Evolutionary conservation across 805 yeast species (phyloP), one percentile per base, ranked within the genome.

Genomic region (Zygosaccharomyces kombuchaensis): DNA sequence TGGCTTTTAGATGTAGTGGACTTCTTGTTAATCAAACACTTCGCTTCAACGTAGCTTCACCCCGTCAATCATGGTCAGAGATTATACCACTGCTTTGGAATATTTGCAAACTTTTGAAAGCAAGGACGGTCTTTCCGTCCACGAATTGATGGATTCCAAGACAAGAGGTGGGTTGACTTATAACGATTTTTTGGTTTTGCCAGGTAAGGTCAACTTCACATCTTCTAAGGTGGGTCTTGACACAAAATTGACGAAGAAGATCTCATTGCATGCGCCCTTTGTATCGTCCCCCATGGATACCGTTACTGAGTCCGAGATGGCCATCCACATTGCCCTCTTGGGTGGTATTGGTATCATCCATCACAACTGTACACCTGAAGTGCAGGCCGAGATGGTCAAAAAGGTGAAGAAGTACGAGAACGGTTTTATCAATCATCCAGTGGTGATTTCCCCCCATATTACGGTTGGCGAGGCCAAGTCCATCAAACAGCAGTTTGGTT

Each of bases 251-350:
- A 91, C 99, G 65, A 90, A 85, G 75, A 85, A 84, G 64, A 93
- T 93, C 75, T 71, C 93, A 45, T 76, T 93, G 71, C 89, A 85
- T 75, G 75, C 96, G 38, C 99, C 99, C 47, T 88, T 93, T 57
- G 91, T 93, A 50, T 91, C 98, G 16, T 88, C 98, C 62, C 99
- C 99, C 59, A 93, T 93, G 99, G 99, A 93, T 73, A 93, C 99
- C 40, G 99, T 93, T 56, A 93, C 99, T 47, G 99, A 93, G 77
- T 73, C 89, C 52, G 87, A 83, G 50, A 93, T 93, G 99, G 99
- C 99, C 55, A 91, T 93, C 60, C 82, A 89, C 73, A 90, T 93
- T 97, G 97, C 99, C 57, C 80, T 93, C 57, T 79, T 90, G 60
- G 99, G 99, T 69, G 99, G 99, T 72, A 88, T 93, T 69, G 99